A percentile compares a stretch with the other conserved stretches of the same genome.
These are phyloP conservation scores for Ophiocordyceps camponoti-leonardi DNA, from an alignment of 2,329 filamentous ascomycete genomes.

Conservation along the genomic window DNA sequence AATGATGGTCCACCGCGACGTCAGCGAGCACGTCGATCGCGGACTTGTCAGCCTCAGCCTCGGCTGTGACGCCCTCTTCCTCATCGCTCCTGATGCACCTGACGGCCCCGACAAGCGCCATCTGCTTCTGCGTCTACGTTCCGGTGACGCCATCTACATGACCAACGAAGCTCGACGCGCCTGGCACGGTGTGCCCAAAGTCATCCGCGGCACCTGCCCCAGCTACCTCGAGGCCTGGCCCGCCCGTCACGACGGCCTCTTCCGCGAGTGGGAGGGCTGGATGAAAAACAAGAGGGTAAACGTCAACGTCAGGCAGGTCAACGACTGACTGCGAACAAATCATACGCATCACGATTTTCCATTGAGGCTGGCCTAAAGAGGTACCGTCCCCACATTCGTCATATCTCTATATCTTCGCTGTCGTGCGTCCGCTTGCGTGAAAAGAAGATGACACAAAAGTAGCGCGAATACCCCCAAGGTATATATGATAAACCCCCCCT, in stretches of 20 bases:
- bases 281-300: conserved; percentile 81
- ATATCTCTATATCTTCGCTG: not conserved
- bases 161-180: conserved; percentile 64
- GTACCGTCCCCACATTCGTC: not conserved
- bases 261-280: conserved; percentile 65
- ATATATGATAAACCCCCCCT: not conserved
- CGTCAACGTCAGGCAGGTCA: conserved; percentile 84
- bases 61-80: conserved; percentile 79
- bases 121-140: conserved; percentile 51
- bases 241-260: conserved; percentile 28
- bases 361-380: too few relatives aligned
- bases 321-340: conserved; percentile 20
- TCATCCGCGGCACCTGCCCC: conserved; percentile 66
- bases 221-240: conserved; percentile 62
- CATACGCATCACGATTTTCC: not conserved
- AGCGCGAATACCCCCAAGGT: not conserved
- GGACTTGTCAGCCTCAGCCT: conserved; percentile 75
- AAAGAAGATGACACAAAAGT: not conserved
- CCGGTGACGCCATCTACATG: conserved; percentile 88
- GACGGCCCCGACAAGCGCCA: conserved; percentile 24
- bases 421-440: not conserved
- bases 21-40: conserved; percentile 66
- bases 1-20: conserved; percentile 83
- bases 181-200: conserved; percentile 90
- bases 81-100: conserved; percentile 47